Evolutionary conservation across 192 early-diverging fungal species (phyloP).

Genomic region (Mortierella hygrophila): DNA sequence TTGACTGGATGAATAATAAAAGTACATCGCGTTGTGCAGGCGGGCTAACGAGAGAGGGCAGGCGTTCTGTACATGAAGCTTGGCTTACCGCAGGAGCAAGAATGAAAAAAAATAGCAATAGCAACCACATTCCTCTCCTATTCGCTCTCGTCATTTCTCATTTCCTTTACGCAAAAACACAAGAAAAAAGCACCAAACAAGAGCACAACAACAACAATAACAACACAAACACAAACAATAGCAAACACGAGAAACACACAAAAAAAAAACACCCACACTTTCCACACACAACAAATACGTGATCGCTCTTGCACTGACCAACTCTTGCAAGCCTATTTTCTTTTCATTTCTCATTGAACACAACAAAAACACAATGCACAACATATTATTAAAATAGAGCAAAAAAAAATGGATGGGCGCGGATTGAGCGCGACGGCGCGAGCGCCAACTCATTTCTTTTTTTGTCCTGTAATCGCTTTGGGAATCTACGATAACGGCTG

Average conservation of each 20-base stretch:
- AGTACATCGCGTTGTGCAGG: neutral
- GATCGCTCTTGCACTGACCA: conserved; percentile 1
- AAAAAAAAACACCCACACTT: neutral
- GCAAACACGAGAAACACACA: neutral
- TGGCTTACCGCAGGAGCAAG: too few species aligned
- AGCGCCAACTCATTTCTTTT: neutral
- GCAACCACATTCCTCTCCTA: neutral
- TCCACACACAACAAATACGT: neutral
- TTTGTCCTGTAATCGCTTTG: neutral
- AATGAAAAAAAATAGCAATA: neutral
- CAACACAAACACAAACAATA: neutral
- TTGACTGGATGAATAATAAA: neutral
- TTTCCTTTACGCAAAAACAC: neutral
- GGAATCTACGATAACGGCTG: neutral
- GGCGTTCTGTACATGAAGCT: too few species aligned
- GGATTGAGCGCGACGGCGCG: conserved; percentile 1
- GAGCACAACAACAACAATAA: neutral
- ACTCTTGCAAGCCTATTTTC: neutral
- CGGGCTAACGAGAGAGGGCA: neutral
- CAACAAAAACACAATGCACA: neutral
- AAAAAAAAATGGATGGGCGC: neutral
- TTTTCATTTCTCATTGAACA: neutral
- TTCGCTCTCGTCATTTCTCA: conserved; percentile 1
- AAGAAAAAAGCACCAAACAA: neutral
- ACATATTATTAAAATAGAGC: neutral